A percentile compares a stretch with the other conserved stretches of the same genome.
Conservation (phyloP, 108 stramenopile species). For the Nannochloropsis salina region DNA sequence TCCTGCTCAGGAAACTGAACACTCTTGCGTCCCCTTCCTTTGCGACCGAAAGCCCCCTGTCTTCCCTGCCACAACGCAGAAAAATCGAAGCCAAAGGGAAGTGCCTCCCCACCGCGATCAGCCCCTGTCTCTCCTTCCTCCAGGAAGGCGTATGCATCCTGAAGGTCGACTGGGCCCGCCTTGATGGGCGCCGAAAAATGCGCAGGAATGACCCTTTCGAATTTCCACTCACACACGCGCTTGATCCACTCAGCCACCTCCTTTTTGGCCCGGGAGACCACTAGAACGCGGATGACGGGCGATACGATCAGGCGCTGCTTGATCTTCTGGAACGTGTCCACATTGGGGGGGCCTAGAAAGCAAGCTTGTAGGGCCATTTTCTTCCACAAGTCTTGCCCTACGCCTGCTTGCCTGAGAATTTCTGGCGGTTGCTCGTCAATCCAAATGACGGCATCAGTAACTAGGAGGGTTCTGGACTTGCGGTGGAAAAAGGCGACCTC, state of each 20-base stretch:
- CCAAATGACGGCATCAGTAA: not conserved
- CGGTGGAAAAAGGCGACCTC: not conserved
- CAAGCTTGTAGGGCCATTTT: conserved; percentile 1
- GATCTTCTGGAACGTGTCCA: not conserved
- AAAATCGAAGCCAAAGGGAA: not conserved
- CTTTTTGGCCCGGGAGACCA: not conserved
- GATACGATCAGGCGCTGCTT: not conserved
- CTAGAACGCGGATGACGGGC: conserved; percentile 1
- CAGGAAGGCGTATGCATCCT: conserved; percentile 9
- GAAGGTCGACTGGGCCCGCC: not conserved
- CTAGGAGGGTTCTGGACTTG: not conserved
- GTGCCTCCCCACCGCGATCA: not conserved
- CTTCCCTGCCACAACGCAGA: not conserved
- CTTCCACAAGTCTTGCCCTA: not conserved
- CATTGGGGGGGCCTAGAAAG: conserved; percentile 8
- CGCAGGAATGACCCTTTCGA: conserved; percentile 4
- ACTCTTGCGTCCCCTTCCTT: not conserved
- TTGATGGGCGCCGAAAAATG: conserved; percentile 14
- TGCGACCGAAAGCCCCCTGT: not conserved
- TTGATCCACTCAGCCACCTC: not conserved
- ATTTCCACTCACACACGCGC: not conserved
- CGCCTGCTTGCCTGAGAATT: not conserved
- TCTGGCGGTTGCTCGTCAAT: not conserved
- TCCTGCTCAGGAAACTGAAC: not conserved
- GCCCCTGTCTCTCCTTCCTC: not conserved